phyloP scores from a whole-genome alignment of 1,284 basidiomycete genomes.

The Leccinum subfulvum region DNA sequence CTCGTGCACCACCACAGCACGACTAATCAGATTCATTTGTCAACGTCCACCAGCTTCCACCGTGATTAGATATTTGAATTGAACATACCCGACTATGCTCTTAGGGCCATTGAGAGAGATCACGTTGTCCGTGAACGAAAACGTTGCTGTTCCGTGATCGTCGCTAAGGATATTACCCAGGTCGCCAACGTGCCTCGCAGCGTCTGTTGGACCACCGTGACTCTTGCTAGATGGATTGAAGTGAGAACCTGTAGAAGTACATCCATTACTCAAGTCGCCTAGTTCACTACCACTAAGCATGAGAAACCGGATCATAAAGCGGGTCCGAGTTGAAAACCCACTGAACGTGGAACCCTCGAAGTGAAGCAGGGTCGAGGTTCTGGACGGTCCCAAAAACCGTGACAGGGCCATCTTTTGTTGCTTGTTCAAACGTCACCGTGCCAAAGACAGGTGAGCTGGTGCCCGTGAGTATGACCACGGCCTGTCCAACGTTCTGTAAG shows the following conservation, averaged over 20 bases:
- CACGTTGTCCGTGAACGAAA: conserved; percentile 59
- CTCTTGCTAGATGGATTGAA: conserved; percentile 70
- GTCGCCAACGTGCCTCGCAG: conserved; percentile 72
- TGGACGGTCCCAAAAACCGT: conserved; percentile 62
- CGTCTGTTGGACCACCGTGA: conserved; percentile 64
- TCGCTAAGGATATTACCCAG: conserved; percentile 74
- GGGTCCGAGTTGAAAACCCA: conserved; percentile 37
- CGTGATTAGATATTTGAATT: conserved; percentile 11
- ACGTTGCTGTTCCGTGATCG: conserved; percentile 52
- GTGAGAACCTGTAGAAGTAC: conserved; percentile 70
- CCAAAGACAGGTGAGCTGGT: conserved; percentile 56
- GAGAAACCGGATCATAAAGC: background rate
- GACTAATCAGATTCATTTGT: conserved; percentile 35
- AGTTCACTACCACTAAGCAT: conserved; percentile 46
- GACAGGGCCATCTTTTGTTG: conserved; percentile 51
- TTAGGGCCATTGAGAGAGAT: conserved; percentile 70
- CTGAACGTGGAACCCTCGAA: conserved; percentile 80
- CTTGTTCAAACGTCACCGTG: conserved; percentile 65
- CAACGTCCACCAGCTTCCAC: conserved; percentile 4
- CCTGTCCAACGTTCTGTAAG: conserved; percentile 34
- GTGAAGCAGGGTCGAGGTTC: conserved; percentile 56
- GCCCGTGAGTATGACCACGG: conserved; percentile 66
- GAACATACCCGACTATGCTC: conserved; percentile 66
- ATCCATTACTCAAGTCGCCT: conserved; percentile 69
- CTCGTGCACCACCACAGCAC: conserved; percentile 63